Percentiles rank a stretch among this genome's conserved stretches.
These are phyloP conservation scores for Aspergillus costaricaensis DNA, from an alignment of 2,329 filamentous ascomycete genomes.

Conservation along the genomic window DNA sequence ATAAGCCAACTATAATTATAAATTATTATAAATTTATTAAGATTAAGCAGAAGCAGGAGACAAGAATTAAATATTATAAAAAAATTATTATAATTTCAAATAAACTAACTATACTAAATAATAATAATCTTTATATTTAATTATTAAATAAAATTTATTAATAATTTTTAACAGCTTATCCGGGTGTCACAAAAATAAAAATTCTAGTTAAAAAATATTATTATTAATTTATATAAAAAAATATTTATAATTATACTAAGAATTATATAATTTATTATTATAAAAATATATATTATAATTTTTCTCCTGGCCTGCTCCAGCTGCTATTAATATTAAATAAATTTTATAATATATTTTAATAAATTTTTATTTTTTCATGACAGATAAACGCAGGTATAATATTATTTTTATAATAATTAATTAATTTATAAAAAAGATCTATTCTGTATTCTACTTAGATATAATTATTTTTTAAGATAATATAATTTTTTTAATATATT, in stretches of 20 bases:
- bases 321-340: background rate
- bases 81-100: background rate
- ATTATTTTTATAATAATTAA: background rate
- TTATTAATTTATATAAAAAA: background rate
- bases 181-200: background rate
- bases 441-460: background rate
- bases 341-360: background rate
- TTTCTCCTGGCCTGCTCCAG: background rate
- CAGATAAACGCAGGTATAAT: background rate
- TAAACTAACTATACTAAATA: background rate
- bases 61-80: no score
- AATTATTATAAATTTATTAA: no score
- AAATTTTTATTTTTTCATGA: background rate
- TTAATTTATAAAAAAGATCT: background rate
- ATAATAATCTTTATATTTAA: background rate
- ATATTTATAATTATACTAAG: background rate
- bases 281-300: background rate
- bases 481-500: background rate
- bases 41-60: no score
- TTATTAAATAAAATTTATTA: background rate
- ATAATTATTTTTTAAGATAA: background rate
- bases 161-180: background rate
- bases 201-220: background rate
- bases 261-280: background rate
- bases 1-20: background rate